Base-by-base conservation (phyloP, 352 stramenopile species). In the Phytophthora meadii region DNA sequence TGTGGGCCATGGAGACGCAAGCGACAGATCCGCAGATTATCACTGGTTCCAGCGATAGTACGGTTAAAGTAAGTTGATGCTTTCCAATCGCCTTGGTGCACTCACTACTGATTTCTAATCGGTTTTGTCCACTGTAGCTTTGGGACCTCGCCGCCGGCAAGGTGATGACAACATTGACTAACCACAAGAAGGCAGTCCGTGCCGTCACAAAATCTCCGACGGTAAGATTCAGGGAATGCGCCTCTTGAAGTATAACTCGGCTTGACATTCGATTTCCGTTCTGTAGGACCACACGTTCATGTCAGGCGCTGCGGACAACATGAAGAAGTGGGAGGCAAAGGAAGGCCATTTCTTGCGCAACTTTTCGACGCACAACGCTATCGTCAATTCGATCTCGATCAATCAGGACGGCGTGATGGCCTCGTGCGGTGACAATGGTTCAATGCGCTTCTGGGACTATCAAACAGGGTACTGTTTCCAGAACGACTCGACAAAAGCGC, bases 391-490 rank as follows among this genome's bases (percentile, higher is more conserved):
- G 12, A 74, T 99, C n/a, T 93, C 96, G 8, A 88, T 99, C 24
- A 99, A 99, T 79, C 90, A 99, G 61, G 96, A 99, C 78, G 96
- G 94, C 40, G 97, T 99, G 7, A 78, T 99, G 39, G 86, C 98
- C 8, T 99, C 95, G 47, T 92, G 91, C 32, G 97, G 84, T n/a
- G 97, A 99, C 79, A 98, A 99, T 65, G 97, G 97, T 28, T 97
- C 88, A 12, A 94, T 99, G 83, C 88, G 92, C 22, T 99, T 99
- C 76, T 99, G 97, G 97, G 98, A 99, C 84, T 99, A 99, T 82
- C 80, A 84, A 34, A 99, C 96, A 4, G 98, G 98, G 19, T 96
- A 99, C 79, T 98, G 90, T 72, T 99, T 99, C 77, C 97, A 99
- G 77, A 72, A 87, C 39, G 88, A 97, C 28, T 73, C 88, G n/a